These are phyloP conservation scores for Fusarium falciforme DNA, from an alignment of 2,329 filamentous ascomycete genomes.

Conservation along the genomic window DNA sequence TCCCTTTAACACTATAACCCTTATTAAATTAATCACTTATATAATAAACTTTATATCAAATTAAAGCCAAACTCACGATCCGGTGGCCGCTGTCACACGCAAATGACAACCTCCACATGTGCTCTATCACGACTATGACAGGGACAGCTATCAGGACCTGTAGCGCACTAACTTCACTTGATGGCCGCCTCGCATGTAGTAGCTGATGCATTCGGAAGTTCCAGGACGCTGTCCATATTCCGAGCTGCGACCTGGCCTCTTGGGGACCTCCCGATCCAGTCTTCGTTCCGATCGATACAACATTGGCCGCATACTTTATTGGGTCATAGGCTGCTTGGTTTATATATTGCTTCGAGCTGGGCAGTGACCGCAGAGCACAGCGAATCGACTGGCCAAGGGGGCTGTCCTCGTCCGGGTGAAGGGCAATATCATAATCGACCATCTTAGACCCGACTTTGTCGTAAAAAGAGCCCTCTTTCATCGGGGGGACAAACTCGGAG, in stretches of 20 bases:
- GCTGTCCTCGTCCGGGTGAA: background rate
- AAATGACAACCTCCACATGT: slow-evolving; percentile 14
- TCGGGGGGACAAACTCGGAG: background rate
- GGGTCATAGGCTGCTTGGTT: slow-evolving; percentile 11
- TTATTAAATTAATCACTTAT: too few species aligned
- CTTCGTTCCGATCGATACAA: slow-evolving; percentile 5
- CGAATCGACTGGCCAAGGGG: background rate
- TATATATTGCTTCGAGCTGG: background rate
- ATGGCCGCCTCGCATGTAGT: background rate
- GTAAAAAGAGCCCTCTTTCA: slow-evolving; percentile 4
- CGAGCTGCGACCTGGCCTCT: slow-evolving; percentile 12
- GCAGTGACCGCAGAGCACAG: background rate
- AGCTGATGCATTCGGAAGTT: background rate
- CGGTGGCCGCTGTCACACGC: slow-evolving; percentile 3
- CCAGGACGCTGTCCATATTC: slow-evolving; percentile 12
- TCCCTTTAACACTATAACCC: too few species aligned
- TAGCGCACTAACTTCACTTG: background rate
- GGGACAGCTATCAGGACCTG: background rate
- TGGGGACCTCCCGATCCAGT: background rate
- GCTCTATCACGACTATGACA: slow-evolving; percentile 8
- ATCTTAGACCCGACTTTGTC: slow-evolving; percentile 7
- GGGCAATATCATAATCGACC: slow-evolving; percentile 4
- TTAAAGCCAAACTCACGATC: too few species aligned
- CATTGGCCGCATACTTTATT: background rate
- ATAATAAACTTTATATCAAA: too few species aligned